Evolutionary conservation across 2,329 filamentous ascomycete genomes (phyloP).

Genomic region (Hortaea sp.): DNA sequence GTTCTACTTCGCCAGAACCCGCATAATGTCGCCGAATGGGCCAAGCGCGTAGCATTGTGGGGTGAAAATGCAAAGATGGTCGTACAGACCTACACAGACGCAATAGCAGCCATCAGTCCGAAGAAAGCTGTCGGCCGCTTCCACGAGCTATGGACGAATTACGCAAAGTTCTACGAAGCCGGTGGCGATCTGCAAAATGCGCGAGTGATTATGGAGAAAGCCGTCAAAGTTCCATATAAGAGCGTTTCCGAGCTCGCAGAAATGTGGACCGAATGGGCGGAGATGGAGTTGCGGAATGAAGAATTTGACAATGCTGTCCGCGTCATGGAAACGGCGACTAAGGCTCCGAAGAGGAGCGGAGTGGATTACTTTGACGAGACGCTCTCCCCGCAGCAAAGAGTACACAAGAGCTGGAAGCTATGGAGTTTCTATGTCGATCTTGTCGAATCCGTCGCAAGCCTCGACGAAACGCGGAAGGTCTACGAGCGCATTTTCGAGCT

Average conservation of each 20-base stretch:
- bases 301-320: constrained; percentile 91
- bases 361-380: constrained; percentile 99
- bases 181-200: constrained; percentile 77
- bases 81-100: constrained; percentile 87
- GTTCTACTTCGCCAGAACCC: constrained; percentile 91
- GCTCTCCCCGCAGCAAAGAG: constrained; percentile 83
- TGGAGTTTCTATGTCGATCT: constrained; percentile 99
- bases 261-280: constrained; percentile 98
- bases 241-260: constrained; percentile 94
- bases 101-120: constrained; percentile 83
- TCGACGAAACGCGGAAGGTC: constrained; percentile 86
- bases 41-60: constrained; percentile 93
- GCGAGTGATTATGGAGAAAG: constrained; percentile 91
- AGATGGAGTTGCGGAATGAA: constrained; percentile 92
- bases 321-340: constrained; percentile 94
- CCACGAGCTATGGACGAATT: constrained; percentile 91
- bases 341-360: constrained; percentile 91
- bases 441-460: constrained; percentile 81
- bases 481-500: constrained; percentile 98
- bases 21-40: constrained; percentile 92
- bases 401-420: constrained; percentile 98
- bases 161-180: constrained; percentile 92
- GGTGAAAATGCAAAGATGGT: constrained; percentile 85
- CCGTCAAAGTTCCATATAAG: constrained; percentile 94
- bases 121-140: constrained; percentile 92